Evolutionary conservation across 192 early-diverging fungal species (phyloP).

Genomic region (Globomyces pollinis-pini): DNA sequence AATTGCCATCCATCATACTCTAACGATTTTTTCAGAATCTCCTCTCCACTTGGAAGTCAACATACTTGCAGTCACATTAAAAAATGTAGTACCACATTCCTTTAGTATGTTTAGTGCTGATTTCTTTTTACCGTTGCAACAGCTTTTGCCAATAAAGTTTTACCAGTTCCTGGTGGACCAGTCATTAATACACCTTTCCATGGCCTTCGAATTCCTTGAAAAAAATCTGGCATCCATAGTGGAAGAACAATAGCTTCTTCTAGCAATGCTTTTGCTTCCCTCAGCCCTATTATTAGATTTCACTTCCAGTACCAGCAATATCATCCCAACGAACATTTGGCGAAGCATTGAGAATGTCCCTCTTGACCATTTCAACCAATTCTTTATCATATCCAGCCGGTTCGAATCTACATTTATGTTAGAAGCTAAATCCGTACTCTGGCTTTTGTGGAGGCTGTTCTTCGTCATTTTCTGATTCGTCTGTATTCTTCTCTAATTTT

Average conservation of each 20-base stretch:
- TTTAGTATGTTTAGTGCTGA: too few species aligned
- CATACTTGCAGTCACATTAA: conserved; percentile 54
- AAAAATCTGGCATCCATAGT: conserved; percentile 61
- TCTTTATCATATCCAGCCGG: conserved; percentile 54
- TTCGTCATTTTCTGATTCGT: conserved; percentile 2
- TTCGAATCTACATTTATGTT: conserved; percentile 30
- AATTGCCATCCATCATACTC: conserved; percentile 19
- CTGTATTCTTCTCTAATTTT: conserved; percentile 7
- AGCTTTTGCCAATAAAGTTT: conserved; percentile 56
- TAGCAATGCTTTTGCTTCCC: conserved; percentile 48
- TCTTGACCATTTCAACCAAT: conserved; percentile 53
- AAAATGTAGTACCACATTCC: conserved; percentile 60
- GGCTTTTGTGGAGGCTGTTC: background rate
- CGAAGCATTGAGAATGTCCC: conserved; percentile 47
- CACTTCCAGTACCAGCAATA: too few species aligned
- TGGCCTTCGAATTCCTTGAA: conserved; percentile 48
- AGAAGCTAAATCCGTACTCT: too few species aligned
- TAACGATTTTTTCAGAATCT: conserved; percentile 54
- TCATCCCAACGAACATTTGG: conserved; percentile 51
- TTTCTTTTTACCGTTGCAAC: conserved; percentile 42
- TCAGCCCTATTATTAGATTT: too few species aligned
- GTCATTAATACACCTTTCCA: conserved; percentile 63
- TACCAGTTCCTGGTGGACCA: conserved; percentile 57
- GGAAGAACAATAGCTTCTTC: conserved; percentile 60
- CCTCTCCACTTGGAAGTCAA: conserved; percentile 58